These are phyloP conservation scores for Tolypocladium sp. DNA, from an alignment of 2,329 filamentous ascomycete species.

Conservation along the genomic window DNA sequence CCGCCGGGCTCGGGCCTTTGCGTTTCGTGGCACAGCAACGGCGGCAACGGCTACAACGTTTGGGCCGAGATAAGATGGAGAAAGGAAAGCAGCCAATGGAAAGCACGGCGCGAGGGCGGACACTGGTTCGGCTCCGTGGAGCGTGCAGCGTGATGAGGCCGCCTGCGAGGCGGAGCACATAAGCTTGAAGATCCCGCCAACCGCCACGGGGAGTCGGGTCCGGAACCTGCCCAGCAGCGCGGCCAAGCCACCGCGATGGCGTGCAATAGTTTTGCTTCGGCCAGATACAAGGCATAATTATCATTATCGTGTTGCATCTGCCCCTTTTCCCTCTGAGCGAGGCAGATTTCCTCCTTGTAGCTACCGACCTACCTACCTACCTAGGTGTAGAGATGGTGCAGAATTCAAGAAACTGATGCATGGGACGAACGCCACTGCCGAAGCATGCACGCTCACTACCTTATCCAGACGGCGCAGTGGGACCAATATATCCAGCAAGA, in stretches of 20 bases:
- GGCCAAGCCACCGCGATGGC: background rate
- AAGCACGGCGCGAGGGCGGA: background rate
- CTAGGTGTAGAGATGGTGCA: background rate
- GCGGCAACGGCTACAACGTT: background rate
- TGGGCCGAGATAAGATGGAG: background rate
- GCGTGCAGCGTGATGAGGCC: background rate
- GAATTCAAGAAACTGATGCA: background rate
- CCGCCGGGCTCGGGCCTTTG: too few species aligned
- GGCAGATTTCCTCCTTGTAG: background rate
- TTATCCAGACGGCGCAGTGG: background rate
- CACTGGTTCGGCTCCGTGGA: too few species aligned
- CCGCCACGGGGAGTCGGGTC: background rate
- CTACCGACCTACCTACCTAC: background rate
- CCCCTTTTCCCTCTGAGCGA: background rate
- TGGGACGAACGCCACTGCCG: background rate
- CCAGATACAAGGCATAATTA: background rate
- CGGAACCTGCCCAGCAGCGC: background rate
- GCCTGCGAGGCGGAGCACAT: background rate
- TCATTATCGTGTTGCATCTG: background rate
- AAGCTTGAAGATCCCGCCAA: background rate
- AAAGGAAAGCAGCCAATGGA: background rate
- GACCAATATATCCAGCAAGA: background rate
- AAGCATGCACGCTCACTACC: background rate
- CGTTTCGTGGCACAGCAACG: background rate
- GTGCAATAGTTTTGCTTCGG: background rate